Evolutionary conservation across 75 land plant genomes (phyloP).

Genomic region (Chamaecyparis obtusa): DNA sequence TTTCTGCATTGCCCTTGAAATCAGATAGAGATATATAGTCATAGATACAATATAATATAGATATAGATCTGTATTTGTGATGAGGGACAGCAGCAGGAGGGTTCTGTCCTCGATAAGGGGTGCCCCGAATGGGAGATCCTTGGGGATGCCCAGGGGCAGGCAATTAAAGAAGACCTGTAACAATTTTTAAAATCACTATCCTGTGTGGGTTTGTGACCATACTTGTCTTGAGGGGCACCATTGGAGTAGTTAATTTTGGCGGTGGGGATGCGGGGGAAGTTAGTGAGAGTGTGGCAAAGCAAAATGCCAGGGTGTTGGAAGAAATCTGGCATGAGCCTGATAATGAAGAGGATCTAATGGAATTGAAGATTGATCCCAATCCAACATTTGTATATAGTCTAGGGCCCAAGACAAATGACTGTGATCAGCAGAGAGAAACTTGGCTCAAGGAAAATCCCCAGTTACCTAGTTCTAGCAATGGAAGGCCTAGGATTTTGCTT

Average conservation of each 20-base stretch:
- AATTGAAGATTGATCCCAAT: conserved; percentile 17
- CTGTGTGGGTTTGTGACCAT: conserved; percentile 85
- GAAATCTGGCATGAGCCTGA: conserved; percentile 48
- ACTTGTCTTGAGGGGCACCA: conserved; percentile 69
- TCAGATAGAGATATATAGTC: not conserved
- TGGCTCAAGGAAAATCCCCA: conserved; percentile 50
- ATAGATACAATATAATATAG: not conserved
- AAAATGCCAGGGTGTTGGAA: conserved; percentile 36
- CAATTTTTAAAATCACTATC: conserved; percentile 75
- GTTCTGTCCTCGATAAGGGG: not conserved
- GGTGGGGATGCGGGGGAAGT: conserved; percentile 13
- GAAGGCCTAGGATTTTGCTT: conserved; percentile 61
- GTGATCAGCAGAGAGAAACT: conserved; percentile 61
- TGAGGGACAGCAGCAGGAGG: conserved; percentile 10
- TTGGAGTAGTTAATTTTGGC: conserved; percentile 27
- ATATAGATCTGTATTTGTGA: conserved; percentile 5
- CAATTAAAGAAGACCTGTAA: conserved; percentile 58
- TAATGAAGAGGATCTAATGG: conserved; percentile 16
- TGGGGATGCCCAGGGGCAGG: conserved; percentile 18
- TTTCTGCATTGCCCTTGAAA: conserved; percentile 1
- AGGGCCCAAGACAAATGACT: conserved; percentile 71
- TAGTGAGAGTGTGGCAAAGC: conserved; percentile 29
- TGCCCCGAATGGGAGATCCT: conserved; percentile 1
- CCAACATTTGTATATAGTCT: conserved; percentile 29
- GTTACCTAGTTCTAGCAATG: conserved; percentile 28